Percentiles rank a stretch among this genome's conserved stretches.
phyloP scores from a whole-genome alignment of 108 stramenopile species.

The Nitzschia palea region DNA sequence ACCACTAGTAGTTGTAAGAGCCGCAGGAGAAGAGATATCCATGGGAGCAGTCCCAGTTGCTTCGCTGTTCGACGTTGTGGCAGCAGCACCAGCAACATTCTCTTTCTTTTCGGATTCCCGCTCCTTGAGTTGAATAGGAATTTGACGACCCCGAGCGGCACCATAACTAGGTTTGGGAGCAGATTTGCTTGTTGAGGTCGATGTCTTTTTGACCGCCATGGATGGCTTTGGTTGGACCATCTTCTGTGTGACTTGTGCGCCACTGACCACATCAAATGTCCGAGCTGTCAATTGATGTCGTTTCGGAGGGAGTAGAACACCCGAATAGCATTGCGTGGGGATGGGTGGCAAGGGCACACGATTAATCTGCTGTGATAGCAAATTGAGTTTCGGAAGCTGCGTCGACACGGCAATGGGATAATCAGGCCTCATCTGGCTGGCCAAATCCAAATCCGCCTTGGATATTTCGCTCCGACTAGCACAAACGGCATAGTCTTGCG shows the following conservation, averaged over 20 bases:
- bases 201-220: neutral
- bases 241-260: slow-evolving; percentile 52
- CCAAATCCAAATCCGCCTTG: slow-evolving; percentile 41
- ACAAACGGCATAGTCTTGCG: slow-evolving; percentile 73
- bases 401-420: slow-evolving; percentile 24
- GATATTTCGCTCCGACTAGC: slow-evolving; percentile 52
- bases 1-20: neutral
- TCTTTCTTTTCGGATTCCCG: neutral
- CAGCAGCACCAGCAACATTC: neutral
- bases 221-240: slow-evolving; percentile 46
- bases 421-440: slow-evolving; percentile 60
- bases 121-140: slow-evolving; percentile 43
- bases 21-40: neutral
- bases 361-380: slow-evolving; percentile 64
- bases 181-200: neutral
- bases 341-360: slow-evolving; percentile 72
- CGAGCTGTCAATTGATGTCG: slow-evolving; percentile 67
- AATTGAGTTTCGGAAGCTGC: slow-evolving; percentile 59
- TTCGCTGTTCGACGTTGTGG: neutral
- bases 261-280: slow-evolving; percentile 83
- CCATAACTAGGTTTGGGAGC: slow-evolving; percentile 45
- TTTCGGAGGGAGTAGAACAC: slow-evolving; percentile 66
- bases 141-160: slow-evolving; percentile 50
- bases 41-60: neutral
- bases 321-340: slow-evolving; percentile 71